Percentiles rank a stretch among this genome's conserved stretches.
These are phyloP conservation scores for Claviceps digitariae DNA, from an alignment of 2,329 filamentous ascomycete species.

Conservation along the genomic window DNA sequence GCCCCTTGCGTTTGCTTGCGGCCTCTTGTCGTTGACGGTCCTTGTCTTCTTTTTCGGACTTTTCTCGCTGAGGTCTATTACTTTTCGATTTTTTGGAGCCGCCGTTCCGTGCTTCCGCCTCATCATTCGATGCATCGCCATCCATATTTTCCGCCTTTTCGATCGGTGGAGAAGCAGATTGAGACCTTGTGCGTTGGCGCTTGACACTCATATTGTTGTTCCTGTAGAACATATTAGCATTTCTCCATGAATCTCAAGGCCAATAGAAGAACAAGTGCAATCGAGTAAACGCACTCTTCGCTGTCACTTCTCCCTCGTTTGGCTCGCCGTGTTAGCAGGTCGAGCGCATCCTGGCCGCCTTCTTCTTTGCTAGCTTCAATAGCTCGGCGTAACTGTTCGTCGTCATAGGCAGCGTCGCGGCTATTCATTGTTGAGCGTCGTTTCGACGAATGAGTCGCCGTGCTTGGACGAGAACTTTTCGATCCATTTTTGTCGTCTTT, in stretches of 20 bases:
- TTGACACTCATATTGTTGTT: constrained; percentile 64
- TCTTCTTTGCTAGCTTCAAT: constrained; percentile 94
- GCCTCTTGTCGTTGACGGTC: constrained; percentile 63
- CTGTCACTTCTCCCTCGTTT: constrained; percentile 85
- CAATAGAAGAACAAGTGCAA: constrained; percentile 6
- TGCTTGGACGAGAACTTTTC: constrained; percentile 41
- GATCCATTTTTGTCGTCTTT: constrained; percentile 47
- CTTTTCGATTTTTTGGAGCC: constrained; percentile 47
- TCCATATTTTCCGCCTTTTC: constrained; percentile 33
- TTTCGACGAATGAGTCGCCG: constrained; percentile 51
- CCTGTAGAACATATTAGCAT: constrained; percentile 11
- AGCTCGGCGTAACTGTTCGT: constrained; percentile 75
- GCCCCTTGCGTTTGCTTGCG: constrained; percentile 65
- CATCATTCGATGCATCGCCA: constrained; percentile 61
- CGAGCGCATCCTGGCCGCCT: constrained; percentile 33
- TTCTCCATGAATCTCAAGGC: constrained; percentile 14
- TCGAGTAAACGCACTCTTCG: constrained; percentile 61
- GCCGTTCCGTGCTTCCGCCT: constrained; percentile 35
- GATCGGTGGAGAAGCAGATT: constrained; percentile 46
- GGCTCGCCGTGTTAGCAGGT: constrained; percentile 47
- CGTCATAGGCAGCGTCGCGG: constrained; percentile 85
- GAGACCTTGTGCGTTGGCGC: constrained; percentile 70
- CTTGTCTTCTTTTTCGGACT: constrained; percentile 56
- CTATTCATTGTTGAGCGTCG: constrained; percentile 96
- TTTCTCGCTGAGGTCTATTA: constrained; percentile 47